Evolutionary conservation across 2,329 filamentous ascomycete genomes (phyloP), one percentile per base, ranked within the genome.

Genomic region (Diaporthe velutina): DNA sequence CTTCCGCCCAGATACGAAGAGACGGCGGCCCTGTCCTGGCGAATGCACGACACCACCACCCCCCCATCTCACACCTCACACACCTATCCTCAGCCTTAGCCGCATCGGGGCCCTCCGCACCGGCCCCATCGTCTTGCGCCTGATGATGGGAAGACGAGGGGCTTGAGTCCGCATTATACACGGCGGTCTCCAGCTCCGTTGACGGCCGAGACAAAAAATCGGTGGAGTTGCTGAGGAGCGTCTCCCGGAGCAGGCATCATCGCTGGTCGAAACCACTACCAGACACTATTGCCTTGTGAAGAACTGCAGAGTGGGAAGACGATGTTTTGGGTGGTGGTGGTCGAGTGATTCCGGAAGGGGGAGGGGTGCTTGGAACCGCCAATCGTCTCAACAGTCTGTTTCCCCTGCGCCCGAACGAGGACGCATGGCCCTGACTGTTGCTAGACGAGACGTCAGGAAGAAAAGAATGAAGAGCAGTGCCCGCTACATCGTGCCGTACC

Each of bases 101-200:
- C 70, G 54, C 71, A 75, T 72, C 58, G 70, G 70, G 58, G 57
- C 57, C 48, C 45, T 72, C 70, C 70, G 45, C 64, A 67, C 64
- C n/a, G 64, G 45, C 64, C 35, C 45, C 64, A 50, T 67, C 45
- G 64, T 45, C 64, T 52, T 52, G 64, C 64, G 45, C 52, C 64
- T 38, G 45, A 52, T 50, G 10, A 67, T 25, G 28, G 33, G 22
- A n/a, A 15, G 60, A 30, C 4, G 35, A 40, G 28, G 33, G 17
- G 57, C 57, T 4, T 9, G 35, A 55, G 28, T 10, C 28, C 54
- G 15, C 22, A 25, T 22, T 30, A 48, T 28, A 17, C 60, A 48
- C 60, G 60, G 60, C 60, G 40, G 60, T 66, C 40, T 45, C 60
- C 60, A 33, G 22, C 17, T 5, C 40, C 17, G 19, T 57, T 6